phyloP scores from a whole-genome alignment of 306 rosid genomes.

The Phaseolus lunatus region DNA sequence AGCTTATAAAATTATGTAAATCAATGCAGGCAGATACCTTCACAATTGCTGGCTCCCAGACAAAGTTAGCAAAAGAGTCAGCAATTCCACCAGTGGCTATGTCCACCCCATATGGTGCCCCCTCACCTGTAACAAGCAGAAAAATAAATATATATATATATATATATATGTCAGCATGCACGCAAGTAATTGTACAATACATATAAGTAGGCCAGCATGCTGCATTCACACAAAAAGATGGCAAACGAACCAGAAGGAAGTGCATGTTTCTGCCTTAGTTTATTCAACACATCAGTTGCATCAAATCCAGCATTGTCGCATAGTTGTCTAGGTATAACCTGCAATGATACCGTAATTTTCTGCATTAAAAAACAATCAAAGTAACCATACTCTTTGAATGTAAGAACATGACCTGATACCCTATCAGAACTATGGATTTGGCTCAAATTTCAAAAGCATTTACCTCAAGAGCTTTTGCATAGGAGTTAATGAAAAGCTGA shows the following conservation, averaged over 20 bases:
- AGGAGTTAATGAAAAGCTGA: constrained; percentile 92
- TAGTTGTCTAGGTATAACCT: constrained; percentile 96
- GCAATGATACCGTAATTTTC: constrained; percentile 40
- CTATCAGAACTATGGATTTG: background rate
- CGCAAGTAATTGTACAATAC: constrained; percentile 2
- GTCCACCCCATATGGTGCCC: constrained; percentile 93
- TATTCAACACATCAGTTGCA: constrained; percentile 97
- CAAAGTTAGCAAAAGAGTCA: constrained; percentile 90
- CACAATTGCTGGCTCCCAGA: constrained; percentile 99
- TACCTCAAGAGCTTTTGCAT: constrained; percentile 98
- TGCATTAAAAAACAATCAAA: constrained; percentile 36
- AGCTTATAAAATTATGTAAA: background rate
- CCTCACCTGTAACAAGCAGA: constrained; percentile 67
- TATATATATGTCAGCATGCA: constrained; percentile 2
- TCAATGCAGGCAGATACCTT: constrained; percentile 59
- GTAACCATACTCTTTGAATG: background rate
- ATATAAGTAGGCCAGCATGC: constrained; percentile 27
- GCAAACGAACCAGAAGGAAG: constrained; percentile 77
- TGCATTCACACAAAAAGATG: constrained; percentile 12
- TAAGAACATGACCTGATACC: background rate
- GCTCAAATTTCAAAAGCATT: constrained; percentile 17
- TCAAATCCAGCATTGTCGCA: constrained; percentile 99
- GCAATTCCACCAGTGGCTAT: constrained; percentile 94
- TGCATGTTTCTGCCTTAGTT: constrained; percentile 94
- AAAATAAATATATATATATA: constrained; percentile 17